These are phyloP conservation scores for Cytospora mali DNA, from an alignment of 2,329 filamentous ascomycete genomes.

Conservation along the genomic window DNA sequence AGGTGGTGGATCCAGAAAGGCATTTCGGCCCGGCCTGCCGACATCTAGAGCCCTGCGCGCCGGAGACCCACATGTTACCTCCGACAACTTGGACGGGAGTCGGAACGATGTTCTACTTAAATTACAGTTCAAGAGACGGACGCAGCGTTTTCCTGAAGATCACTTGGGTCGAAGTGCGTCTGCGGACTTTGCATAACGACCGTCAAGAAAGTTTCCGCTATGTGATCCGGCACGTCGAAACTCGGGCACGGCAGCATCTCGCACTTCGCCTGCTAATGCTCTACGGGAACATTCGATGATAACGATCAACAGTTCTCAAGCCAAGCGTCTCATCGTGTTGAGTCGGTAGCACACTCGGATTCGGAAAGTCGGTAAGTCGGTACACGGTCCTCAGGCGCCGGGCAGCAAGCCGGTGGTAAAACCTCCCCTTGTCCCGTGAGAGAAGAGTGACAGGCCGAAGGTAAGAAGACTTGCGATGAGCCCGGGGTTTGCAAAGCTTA, in stretches of 20 bases:
- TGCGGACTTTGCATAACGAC: not conserved
- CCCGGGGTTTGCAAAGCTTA: slow-evolving; percentile 6
- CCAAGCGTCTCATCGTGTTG: not conserved
- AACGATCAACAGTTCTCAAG: not conserved
- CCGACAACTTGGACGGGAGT: not conserved
- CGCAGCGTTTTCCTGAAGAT: not conserved
- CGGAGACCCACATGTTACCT: slow-evolving; percentile 2
- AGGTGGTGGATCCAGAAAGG: slow-evolving; percentile 12
- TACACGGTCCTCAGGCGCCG: too few species aligned
- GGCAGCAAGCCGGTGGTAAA: not conserved
- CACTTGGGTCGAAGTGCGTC: not conserved
- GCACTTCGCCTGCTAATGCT: not conserved
- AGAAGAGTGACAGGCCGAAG: not conserved
- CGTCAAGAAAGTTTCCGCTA: not conserved
- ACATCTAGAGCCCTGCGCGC: slow-evolving; percentile 6
- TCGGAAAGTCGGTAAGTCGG: not conserved
- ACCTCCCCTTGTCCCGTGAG: not conserved
- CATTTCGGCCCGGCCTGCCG: slow-evolving; percentile 23
- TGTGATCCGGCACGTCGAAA: not conserved
- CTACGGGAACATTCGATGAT: not conserved
- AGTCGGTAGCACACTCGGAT: not conserved
- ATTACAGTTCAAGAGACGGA: not conserved
- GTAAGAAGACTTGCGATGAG: not conserved
- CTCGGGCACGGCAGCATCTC: not conserved
- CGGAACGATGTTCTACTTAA: too few species aligned